Evolutionary conservation across 192 early-diverging fungal species (phyloP).

Genomic region (Dissophora globulifera): DNA sequence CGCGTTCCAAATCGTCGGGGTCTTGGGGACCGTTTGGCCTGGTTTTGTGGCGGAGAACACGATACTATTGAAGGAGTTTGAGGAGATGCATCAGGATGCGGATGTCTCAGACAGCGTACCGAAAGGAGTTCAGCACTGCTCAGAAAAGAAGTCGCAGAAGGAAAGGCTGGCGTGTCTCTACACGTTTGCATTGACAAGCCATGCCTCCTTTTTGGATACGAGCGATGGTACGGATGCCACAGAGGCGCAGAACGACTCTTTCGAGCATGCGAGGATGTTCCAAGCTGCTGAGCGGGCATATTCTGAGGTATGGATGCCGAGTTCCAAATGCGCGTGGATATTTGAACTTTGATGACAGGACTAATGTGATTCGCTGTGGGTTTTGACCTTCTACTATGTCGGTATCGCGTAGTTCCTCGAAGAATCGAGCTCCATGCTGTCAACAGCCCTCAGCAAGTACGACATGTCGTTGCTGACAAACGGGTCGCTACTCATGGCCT

Average conservation of each 20-base stretch:
- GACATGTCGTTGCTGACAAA: conserved; percentile 45
- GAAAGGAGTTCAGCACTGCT: conserved; percentile 15
- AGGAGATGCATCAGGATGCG: not conserved
- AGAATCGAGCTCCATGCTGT: conserved; percentile 45
- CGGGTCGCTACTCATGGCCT: conserved; percentile 48
- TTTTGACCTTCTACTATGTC: not conserved
- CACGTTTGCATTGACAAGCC: conserved; percentile 27
- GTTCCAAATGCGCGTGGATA: too few species aligned
- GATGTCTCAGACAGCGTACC: not conserved
- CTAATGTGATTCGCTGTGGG: not conserved
- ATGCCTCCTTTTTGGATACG: conserved; percentile 40
- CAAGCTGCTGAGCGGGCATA: conserved; percentile 18
- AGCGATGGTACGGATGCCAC: not conserved
- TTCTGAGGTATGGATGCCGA: conserved; percentile 10
- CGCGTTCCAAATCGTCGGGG: conserved; percentile 65
- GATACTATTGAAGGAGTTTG: conserved; percentile 9
- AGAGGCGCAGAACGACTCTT: not conserved
- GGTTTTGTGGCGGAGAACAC: conserved; percentile 35
- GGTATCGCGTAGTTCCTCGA: conserved; percentile 29
- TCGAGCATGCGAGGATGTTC: not conserved
- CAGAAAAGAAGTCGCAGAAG: conserved; percentile 17
- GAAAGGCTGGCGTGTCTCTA: conserved; percentile 44
- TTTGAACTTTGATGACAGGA: not conserved
- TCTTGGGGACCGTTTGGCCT: conserved; percentile 46
- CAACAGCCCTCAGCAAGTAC: conserved; percentile 53